phyloP scores from a whole-genome alignment of 805 yeast genomes.

The Pichia scutulata region DNA sequence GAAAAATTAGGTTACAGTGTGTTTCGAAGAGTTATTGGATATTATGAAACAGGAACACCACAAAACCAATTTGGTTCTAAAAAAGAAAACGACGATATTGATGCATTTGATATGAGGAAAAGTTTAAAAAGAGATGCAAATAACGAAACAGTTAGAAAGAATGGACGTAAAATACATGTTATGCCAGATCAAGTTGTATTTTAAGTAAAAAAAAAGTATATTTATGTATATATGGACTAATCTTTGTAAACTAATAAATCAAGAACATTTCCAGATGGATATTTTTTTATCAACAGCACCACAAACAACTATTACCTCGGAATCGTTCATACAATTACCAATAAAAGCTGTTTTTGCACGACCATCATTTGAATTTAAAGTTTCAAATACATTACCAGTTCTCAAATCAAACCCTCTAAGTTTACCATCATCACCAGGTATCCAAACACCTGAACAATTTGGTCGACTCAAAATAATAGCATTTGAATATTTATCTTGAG shows the following conservation, averaged over 20 bases:
- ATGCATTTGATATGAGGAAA: slow-evolving; percentile 85
- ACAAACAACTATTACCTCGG: slow-evolving; percentile 38
- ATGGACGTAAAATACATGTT: slow-evolving; percentile 55
- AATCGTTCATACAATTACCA: slow-evolving; percentile 18
- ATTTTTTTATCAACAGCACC: slow-evolving; percentile 41
- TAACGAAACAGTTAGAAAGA: slow-evolving; percentile 43
- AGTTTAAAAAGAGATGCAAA: slow-evolving; percentile 50
- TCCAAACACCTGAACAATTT: slow-evolving; percentile 47
- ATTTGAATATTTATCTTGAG: slow-evolving; percentile 61
- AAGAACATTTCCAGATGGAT: slow-evolving; percentile 24
- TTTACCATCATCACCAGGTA: slow-evolving; percentile 61
- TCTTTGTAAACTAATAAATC: neutral
- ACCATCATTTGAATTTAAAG: slow-evolving; percentile 33
- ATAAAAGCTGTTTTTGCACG: slow-evolving; percentile 40
- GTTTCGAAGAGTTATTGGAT: slow-evolving; percentile 80
- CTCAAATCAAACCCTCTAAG: slow-evolving; percentile 52
- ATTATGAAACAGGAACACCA: slow-evolving; percentile 45
- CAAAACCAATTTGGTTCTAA: slow-evolving; percentile 26
- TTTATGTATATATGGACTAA: neutral
- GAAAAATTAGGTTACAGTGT: slow-evolving; percentile 82
- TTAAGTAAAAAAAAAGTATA: slow-evolving; percentile 20
- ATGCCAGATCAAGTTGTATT: slow-evolving; percentile 62
- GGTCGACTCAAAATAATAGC: slow-evolving; percentile 32
- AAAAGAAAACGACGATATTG: slow-evolving; percentile 54
- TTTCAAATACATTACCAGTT: slow-evolving; percentile 29